phyloP scores from a whole-genome alignment of 2,329 filamentous ascomycete genomes.

The Neurospora crassa region DNA sequence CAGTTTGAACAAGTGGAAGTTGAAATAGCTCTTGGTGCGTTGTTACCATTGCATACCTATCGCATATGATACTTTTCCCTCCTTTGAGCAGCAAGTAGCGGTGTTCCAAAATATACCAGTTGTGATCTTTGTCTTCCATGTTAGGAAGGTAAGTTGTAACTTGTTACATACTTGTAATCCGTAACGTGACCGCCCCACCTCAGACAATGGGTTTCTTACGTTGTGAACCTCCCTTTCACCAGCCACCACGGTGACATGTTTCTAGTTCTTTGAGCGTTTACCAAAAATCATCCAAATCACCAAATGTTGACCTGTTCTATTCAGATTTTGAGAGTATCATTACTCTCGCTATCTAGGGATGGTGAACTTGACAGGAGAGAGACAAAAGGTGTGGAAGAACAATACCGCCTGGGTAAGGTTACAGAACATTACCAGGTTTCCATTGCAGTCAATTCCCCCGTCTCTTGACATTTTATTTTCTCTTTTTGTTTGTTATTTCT shows the following conservation, averaged over 20 bases:
- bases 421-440: neutral
- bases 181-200: neutral
- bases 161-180: neutral
- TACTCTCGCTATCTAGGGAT: rapidly evolving
- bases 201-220: neutral
- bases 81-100: neutral
- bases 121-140: too few species aligned
- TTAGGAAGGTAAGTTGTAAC: neutral
- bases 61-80: neutral
- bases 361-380: neutral
- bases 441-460: too few species aligned
- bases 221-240: neutral
- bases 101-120: neutral
- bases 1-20: neutral
- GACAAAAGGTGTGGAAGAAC: neutral
- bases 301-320: neutral
- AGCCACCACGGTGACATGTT: neutral
- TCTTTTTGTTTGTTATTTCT: too few species aligned
- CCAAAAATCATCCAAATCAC: too few species aligned
- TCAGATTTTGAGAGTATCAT: neutral
- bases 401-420: neutral
- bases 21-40: neutral
- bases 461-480: too few species aligned
- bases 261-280: neutral
- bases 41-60: neutral